These are phyloP conservation scores for Adansonia digitata DNA, from an alignment of 345 rosid species.

Conservation along the genomic window DNA sequence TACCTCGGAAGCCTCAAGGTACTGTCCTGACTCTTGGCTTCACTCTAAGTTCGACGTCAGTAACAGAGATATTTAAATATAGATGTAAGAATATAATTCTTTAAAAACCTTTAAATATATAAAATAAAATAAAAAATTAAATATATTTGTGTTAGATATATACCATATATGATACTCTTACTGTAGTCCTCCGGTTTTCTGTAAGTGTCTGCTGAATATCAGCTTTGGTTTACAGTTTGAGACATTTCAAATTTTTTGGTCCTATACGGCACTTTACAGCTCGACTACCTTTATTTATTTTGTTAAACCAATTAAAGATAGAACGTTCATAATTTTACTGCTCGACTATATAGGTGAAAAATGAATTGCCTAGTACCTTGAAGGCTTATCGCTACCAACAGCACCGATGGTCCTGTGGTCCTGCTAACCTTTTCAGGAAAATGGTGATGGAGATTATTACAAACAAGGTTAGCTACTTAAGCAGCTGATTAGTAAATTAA, in stretches of 20 bases:
- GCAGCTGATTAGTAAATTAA: neutral
- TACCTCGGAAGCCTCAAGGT: conserved; percentile 71
- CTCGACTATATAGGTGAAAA: conserved; percentile 61
- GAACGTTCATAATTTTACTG: neutral
- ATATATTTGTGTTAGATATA: too few species aligned
- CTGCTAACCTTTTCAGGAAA: conserved; percentile 94
- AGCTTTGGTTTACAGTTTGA: neutral
- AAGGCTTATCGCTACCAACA: conserved; percentile 92
- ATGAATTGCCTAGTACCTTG: conserved; percentile 89
- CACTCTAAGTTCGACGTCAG: too few species aligned
- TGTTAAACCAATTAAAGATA: neutral
- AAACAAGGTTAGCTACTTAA: conserved; percentile 51
- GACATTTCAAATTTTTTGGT: neutral
- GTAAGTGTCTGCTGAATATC: neutral
- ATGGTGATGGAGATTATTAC: conserved; percentile 73
- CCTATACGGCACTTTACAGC: neutral
- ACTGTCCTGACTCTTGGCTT: too few species aligned
- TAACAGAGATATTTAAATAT: too few species aligned
- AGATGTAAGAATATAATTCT: too few species aligned
- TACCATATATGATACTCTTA: too few species aligned
- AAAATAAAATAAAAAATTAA: too few species aligned
- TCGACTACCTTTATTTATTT: neutral
- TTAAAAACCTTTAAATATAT: too few species aligned
- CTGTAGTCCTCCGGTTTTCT: too few species aligned
- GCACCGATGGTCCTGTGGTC: conserved; percentile 98